phyloP scores from a whole-genome alignment of 139 green algal species.

The Chlamydomonas schloesseri region DNA sequence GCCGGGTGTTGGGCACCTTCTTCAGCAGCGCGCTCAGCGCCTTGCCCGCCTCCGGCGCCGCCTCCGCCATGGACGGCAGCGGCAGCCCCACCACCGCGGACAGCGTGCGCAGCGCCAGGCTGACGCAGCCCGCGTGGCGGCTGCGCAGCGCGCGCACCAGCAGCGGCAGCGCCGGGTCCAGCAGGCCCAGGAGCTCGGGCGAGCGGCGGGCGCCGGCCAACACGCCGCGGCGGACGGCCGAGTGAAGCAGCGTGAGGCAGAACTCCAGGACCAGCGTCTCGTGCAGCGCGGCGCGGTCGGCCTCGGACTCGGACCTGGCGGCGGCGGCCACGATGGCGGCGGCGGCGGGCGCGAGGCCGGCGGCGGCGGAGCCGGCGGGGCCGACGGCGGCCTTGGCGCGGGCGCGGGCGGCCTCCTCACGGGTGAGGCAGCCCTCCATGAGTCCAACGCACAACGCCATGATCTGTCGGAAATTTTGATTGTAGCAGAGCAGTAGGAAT shows the following conservation, averaged over 20 bases:
- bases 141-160: constrained; percentile 67
- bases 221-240: constrained; percentile 31
- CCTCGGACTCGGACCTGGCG: neutral
- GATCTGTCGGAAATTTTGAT: neutral
- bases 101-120: constrained; percentile 69
- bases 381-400: constrained; percentile 50
- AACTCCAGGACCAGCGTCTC: constrained; percentile 87
- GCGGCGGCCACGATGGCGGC: neutral
- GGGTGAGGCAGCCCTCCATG: constrained; percentile 54
- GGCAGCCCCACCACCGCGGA: constrained; percentile 66
- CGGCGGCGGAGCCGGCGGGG: constrained; percentile 4
- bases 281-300: constrained; percentile 65
- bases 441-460: constrained; percentile 40
- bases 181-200: constrained; percentile 55
- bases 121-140: constrained; percentile 65
- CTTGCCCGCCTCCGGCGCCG: constrained; percentile 53
- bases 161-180: constrained; percentile 83
- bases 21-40: constrained; percentile 71
- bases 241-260: constrained; percentile 81
- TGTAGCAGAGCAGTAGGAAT: no score
- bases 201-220: constrained; percentile 42
- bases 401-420: constrained; percentile 57
- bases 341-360: neutral
- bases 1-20: constrained; percentile 59
- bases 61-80: constrained; percentile 63